Conservation (phyloP, 164 flowering plant genomes). For the Brasenia schreberi region DNA sequence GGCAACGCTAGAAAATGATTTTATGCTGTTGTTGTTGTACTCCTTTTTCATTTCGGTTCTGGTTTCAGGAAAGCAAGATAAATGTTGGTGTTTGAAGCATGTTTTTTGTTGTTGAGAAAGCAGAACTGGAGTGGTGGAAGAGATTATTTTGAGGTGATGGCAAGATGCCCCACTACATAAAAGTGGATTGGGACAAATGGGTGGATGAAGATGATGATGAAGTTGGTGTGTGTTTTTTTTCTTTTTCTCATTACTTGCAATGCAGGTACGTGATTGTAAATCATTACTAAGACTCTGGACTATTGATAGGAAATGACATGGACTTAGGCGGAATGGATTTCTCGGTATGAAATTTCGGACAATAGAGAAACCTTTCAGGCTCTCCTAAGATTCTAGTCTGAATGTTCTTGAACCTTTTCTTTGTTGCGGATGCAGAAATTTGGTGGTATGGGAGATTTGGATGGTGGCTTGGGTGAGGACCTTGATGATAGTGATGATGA, state of each 20-base stretch:
- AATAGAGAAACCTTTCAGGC: not conserved
- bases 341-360: constrained; percentile 37
- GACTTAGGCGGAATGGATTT: constrained; percentile 89
- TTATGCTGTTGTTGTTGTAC: too few relatives aligned
- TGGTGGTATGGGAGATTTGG: constrained; percentile 12
- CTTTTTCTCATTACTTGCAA: not conserved
- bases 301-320: constrained; percentile 16
- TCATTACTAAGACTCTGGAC: too few relatives aligned
- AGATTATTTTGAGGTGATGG: not conserved
- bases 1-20: too few relatives aligned
- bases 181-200: not conserved
- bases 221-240: not conserved
- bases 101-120: not conserved
- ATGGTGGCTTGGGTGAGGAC: constrained; percentile 16
- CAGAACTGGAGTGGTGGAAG: not conserved
- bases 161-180: not conserved
- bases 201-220: not conserved
- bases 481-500: constrained; percentile 72
- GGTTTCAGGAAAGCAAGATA: too few relatives aligned
- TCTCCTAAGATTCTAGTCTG: not conserved
- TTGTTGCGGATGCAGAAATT: constrained; percentile 27
- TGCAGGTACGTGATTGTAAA: too few relatives aligned
- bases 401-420: not conserved
- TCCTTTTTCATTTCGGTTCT: too few relatives aligned
- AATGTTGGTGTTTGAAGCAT: too few relatives aligned